These are phyloP conservation scores for Stephania yunnanensis DNA, from an alignment of 164 flowering plant genomes.

Conservation along the genomic window DNA sequence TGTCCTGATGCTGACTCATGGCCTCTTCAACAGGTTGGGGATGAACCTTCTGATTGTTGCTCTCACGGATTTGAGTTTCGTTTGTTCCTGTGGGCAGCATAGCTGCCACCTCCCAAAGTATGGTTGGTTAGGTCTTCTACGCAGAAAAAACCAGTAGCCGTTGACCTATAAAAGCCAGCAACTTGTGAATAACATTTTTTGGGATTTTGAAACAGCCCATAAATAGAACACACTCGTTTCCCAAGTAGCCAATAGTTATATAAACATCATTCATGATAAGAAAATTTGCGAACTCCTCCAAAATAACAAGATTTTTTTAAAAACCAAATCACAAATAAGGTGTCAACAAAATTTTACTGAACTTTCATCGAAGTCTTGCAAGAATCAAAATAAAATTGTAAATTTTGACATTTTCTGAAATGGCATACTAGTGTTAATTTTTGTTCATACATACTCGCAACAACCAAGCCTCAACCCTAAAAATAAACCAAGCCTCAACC, in stretches of 20 bases:
- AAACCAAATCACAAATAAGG: too few relatives aligned
- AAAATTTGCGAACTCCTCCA: too few relatives aligned
- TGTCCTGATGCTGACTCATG: constrained; percentile 61
- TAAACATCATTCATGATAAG: too few relatives aligned
- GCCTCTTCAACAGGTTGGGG: constrained; percentile 98
- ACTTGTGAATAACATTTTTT: constrained; percentile 4
- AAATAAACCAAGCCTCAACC: too few relatives aligned
- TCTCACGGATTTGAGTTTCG: constrained; percentile 72
- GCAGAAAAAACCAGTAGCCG: constrained; percentile 18
- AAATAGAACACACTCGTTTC: not conserved
- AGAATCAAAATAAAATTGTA: too few relatives aligned
- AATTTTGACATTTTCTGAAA: too few relatives aligned
- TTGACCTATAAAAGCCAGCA: constrained; percentile 25
- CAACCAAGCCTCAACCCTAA: too few relatives aligned
- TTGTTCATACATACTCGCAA: too few relatives aligned
- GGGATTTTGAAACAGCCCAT: not conserved
- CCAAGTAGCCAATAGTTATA: not conserved
- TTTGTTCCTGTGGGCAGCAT: constrained; percentile 81
- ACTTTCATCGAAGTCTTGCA: too few relatives aligned
- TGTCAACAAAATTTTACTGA: too few relatives aligned
- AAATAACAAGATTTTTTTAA: too few relatives aligned
- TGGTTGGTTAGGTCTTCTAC: constrained; percentile 21
- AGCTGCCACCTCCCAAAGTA: constrained; percentile 37
- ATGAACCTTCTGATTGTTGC: constrained; percentile 84
- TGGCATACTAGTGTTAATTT: too few relatives aligned